A percentile compares a stretch with the other conserved stretches of the same genome.
Evolutionary conservation across 192 early-diverging fungal genomes (phyloP).

Genomic region (Linnemannia elongata): DNA sequence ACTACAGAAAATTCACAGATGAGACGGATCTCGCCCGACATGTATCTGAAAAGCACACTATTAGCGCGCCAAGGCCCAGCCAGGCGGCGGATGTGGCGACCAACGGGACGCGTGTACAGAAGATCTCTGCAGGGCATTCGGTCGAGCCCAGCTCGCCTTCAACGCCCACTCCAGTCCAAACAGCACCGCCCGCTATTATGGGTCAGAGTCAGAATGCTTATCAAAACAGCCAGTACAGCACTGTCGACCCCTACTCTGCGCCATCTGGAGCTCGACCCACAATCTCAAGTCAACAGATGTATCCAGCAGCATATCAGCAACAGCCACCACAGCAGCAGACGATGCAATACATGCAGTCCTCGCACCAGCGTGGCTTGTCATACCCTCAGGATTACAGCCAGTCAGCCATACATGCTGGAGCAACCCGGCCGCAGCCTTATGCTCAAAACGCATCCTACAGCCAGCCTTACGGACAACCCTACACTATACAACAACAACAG

Average conservation of each 20-base stretch:
- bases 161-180: constrained; percentile 4
- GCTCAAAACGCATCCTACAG: constrained; percentile 1
- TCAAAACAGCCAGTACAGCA: constrained; percentile 4
- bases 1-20: constrained; percentile 14
- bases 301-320: constrained; percentile 15
- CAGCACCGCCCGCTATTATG: not conserved
- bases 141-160: constrained; percentile 12
- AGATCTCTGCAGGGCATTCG: not conserved
- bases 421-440: constrained; percentile 27
- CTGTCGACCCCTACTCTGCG: constrained; percentile 7
- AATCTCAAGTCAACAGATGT: constrained; percentile 13
- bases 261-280: constrained; percentile 9
- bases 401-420: not conserved
- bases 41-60: constrained; percentile 17
- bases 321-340: constrained; percentile 9
- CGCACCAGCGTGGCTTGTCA: constrained; percentile 14
- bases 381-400: constrained; percentile 25
- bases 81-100: not conserved
- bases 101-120: not conserved
- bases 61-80: not conserved
- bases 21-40: constrained; percentile 10
- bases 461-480: constrained; percentile 23
- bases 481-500: constrained; percentile 23
- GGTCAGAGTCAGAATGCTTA: constrained; percentile 9
- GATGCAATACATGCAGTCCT: constrained; percentile 25